Conservation (phyloP, 2,329 filamentous ascomycete species). For the Apiospora koreana region DNA sequence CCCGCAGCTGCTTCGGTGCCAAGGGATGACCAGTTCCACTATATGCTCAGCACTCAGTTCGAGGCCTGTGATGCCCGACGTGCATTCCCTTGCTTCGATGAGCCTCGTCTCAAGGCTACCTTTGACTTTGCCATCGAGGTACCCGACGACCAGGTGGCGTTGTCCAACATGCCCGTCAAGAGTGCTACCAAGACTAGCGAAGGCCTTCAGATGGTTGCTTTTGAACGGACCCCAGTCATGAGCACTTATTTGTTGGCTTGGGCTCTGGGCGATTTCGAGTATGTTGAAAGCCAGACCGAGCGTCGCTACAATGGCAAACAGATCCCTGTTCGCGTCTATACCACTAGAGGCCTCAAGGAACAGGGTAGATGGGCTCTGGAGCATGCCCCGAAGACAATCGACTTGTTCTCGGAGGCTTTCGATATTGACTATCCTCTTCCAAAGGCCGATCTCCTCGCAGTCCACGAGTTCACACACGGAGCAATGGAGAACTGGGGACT, state of each 20-base stretch:
- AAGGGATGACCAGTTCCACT: slow-evolving; percentile 65
- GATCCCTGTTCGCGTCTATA: slow-evolving; percentile 93
- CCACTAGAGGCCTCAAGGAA: slow-evolving; percentile 88
- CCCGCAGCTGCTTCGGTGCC: slow-evolving; percentile 76
- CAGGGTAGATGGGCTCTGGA: slow-evolving; percentile 88
- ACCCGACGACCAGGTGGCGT: slow-evolving; percentile 80
- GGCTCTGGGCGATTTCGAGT: slow-evolving; percentile 97
- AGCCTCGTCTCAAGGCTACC: slow-evolving; percentile 94
- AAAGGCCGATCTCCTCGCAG: slow-evolving; percentile 87
- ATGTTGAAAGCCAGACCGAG: slow-evolving; percentile 87
- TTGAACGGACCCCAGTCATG: slow-evolving; percentile 86
- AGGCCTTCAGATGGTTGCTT: slow-evolving; percentile 73
- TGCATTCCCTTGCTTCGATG: slow-evolving; percentile 97
- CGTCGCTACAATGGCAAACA: slow-evolving; percentile 89
- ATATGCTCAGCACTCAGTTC: slow-evolving; percentile 95
- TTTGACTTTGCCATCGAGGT: slow-evolving; percentile 94
- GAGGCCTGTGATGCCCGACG: slow-evolving; percentile 93
- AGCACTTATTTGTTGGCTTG: slow-evolving; percentile 89
- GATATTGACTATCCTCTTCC: slow-evolving; percentile 90
- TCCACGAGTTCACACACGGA: slow-evolving; percentile 86
- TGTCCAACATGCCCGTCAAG: slow-evolving; percentile 96
- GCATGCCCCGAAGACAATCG: slow-evolving; percentile 89
- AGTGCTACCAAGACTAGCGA: slow-evolving; percentile 57
- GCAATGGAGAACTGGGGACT: slow-evolving; percentile 98
- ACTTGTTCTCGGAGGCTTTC: slow-evolving; percentile 96